A percentile compares a stretch with the other conserved stretches of the same genome.
Evolutionary conservation across 2,329 filamentous ascomycete genomes (phyloP).

Genomic region (Sclerotinia minor): DNA sequence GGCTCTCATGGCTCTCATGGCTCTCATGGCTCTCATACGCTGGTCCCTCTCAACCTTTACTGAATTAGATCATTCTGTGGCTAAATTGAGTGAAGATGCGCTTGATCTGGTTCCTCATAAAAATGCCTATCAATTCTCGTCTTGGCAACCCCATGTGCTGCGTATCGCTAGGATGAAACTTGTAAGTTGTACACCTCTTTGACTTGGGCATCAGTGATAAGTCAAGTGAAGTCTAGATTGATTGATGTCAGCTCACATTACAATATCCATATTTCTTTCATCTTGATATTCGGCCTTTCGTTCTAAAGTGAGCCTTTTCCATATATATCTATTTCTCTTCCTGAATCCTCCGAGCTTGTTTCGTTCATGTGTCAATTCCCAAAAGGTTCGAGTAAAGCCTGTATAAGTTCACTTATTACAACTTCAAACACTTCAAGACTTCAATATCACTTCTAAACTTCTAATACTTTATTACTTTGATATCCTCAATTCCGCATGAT

Average conservation of each 20-base stretch:
- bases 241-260: constrained; percentile 13
- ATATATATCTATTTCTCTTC: constrained; percentile 1
- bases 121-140: constrained; percentile 7
- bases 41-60: neutral
- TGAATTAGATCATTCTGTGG: neutral
- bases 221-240: constrained; percentile 19
- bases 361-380: neutral
- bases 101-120: neutral
- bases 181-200: neutral
- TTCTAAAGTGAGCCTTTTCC: neutral
- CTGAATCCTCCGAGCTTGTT: neutral
- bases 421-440: no score
- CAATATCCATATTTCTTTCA: constrained; percentile 23
- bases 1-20: no score
- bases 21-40: neutral
- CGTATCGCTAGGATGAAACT: constrained; percentile 5
- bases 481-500: neutral
- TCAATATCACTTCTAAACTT: neutral
- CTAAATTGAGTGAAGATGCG: neutral
- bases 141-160: constrained; percentile 16
- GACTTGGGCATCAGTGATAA: constrained; percentile 20
- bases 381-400: neutral
- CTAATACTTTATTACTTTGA: no score
- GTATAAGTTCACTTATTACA: neutral
- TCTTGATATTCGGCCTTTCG: constrained; percentile 9